These are phyloP conservation scores for Barnettozyma sucrosica DNA, from an alignment of 805 yeast species.

Conservation along the genomic window DNA sequence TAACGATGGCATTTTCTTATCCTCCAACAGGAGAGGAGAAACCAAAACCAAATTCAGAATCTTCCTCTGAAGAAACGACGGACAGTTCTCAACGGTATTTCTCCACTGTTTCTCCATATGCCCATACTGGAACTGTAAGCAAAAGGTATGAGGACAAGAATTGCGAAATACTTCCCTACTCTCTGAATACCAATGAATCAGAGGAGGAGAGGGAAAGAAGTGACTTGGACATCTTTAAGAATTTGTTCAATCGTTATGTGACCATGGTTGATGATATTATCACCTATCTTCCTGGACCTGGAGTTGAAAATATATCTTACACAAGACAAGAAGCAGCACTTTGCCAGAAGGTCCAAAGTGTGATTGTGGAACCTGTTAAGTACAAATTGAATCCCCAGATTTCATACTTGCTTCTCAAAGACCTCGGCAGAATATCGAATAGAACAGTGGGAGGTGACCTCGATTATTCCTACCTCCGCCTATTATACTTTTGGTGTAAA, in stretches of 20 bases:
- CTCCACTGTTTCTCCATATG: too few species aligned
- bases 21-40: not conserved
- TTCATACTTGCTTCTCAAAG: not conserved
- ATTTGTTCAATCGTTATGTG: not conserved
- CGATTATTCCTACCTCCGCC: not conserved
- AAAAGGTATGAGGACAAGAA: not conserved
- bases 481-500: not conserved
- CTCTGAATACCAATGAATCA: not conserved
- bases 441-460: not conserved
- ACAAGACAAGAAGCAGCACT: not conserved
- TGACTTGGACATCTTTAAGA: not conserved
- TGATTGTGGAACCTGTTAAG: not conserved
- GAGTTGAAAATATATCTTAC: not conserved
- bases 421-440: too few species aligned
- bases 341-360: not conserved
- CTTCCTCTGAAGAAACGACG: too few species aligned
- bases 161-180: not conserved
- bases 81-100: too few species aligned
- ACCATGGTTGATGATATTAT: not conserved
- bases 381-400: not conserved
- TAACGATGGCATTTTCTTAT: not conserved
- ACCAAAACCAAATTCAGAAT: too few species aligned
- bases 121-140: too few species aligned
- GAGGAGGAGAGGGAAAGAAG: not conserved
- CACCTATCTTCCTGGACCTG: not conserved